Base-by-base conservation (phyloP, 2,329 filamentous ascomycete genomes). In the Monosporascus sp. region DNA sequence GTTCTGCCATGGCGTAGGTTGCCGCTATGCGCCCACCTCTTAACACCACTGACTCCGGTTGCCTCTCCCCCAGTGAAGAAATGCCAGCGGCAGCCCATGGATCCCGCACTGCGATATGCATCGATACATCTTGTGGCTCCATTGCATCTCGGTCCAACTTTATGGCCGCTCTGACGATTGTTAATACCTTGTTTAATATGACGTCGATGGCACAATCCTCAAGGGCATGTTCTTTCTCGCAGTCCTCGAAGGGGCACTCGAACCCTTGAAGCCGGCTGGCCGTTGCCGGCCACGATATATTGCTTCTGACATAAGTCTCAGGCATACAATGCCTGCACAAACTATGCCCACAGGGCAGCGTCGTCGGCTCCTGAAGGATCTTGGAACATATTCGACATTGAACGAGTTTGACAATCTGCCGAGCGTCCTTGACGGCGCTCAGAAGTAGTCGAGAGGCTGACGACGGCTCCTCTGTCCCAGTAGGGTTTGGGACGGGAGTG, bases 121-220 rank as follows among this genome's bases (percentile, higher is more conserved):
- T 74, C 15, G 72, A 67, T n/a, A 74, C 59, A 38, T 72, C 63
- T 2, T 65, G 61, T 38, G 67, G 67, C 18, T 68, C 68, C 34
- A 68, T 54, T 20, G 58, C 55, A 54, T 68, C 59, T 56, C 63
- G 61, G 51, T 74, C 68, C 63, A 71, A 59, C 49, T 70, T 60
- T 51, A 90, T 71, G 50, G 81, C 79, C 17, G 74, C 68, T 49
- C 77, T 77, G 50, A 89, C 74, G 15, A 81, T 70, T 18, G 83
- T 78, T 60, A 88, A 74, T n/a, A 88, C 74, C 64, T 90, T 94
- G 50, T 81, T 83, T 55, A 96, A 70, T 2, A 85, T 84, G 38
- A 96, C 87, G 71, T 96, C 90, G 7, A 86, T 72, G 47, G 79
- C 82, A 69, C 89, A 96, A 63, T 96, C 91, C 3, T 79, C 86